Evolutionary conservation across 495 filamentous ascomycete genomes (phyloP), one percentile per base, ranked within the genome.

Genomic region (Talaromyces proteolyticus): DNA sequence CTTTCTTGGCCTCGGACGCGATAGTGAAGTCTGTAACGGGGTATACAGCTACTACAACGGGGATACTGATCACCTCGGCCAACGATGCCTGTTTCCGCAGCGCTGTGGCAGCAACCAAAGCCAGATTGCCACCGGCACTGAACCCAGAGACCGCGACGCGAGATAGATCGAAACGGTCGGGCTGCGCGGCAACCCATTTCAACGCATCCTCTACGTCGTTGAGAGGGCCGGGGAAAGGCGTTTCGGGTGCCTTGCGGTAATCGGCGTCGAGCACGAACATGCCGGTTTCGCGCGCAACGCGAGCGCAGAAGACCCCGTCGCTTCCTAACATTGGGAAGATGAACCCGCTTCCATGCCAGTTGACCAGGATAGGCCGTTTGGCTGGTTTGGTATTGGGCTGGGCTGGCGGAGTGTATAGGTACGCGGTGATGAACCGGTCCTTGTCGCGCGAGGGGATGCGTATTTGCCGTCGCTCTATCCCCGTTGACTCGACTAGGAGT

Each of bases 201-300:
- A 73, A 59, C 4, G 55, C 57, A 51, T 73, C 70, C 50, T 75
- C 67, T 34, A 78, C 86, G 52, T 95, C 88, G 26, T 94, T 71
- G 14, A 94, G 61, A 7, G 85, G 85, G 0, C 85, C 76, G 14
- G 88, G 88, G 63, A 92, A 92, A 0, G 87, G 78, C 53, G 83
- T 57, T 61, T 92, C 86, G 0, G 89, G 89, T 3, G 88, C 79
- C 3, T 93, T 75, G 7, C 89, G 79, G 64, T 95, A 95, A 10
- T 81, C 76, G 4, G 89, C 79, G 48, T 75, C 71, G 17, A 75
- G 43, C 16, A 73, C 70, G 6, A 64, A 67, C 51, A 69, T 65
- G 11, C 57, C 58, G 20, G 70, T 68, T 19, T 64, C 52, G 8
- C 44, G 52, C 44, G 62, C 65, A 50, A 75, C 49, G 26, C 50